Base-by-base conservation (phyloP, 306 rosid genomes). In the Vigna nakashimae region DNA sequence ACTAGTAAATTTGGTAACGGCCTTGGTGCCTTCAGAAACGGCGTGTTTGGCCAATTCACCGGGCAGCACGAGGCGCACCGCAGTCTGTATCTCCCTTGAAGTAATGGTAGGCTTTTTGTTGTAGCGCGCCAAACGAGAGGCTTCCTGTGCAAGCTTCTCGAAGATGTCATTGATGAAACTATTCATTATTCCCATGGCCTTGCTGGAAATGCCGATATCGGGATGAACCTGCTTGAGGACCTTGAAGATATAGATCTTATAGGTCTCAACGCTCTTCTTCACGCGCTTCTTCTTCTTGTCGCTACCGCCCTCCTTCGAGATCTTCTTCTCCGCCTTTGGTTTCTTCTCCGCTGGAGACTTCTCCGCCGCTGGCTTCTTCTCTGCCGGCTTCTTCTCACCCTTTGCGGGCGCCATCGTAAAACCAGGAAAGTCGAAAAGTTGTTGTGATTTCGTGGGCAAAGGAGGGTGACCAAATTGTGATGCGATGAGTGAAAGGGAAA, bases 111-210 rank as follows among this genome's bases (percentile, higher is more conserved):
- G 97, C 66, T 92, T 92, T 86, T 90, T 90, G 76, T 92, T 92
- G 10, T 90, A 92, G 1, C 94, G 69, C 0, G 97, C 97, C 68
- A 91, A 69, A 9, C 91, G 78, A 0, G 97, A 88, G 0, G 94
- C 9, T 60, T 91, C 94, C 82, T 91, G 97, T 0, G 94, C 97
- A 1, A 91, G 90, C 71, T 91, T 90, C 90, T 91, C 97, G 50
- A 91, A 91, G 14, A 91, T 91, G 5, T 90, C 94, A 34, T 89
- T 91, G 73, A 91, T 91, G 59, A 91, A 91, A 53, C 91, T 88
- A 74, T 91, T 91, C 97, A 91, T 91, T 16, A 91, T 91, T 0
- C 97, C 94, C 94, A 91, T 91, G 11, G 94, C 97, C 74, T 91
- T 91, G 85, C 94, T 88, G 3, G 97, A 91, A 65, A 91, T 89